Evolutionary conservation across 306 rosid species (phyloP), one percentile per base, ranked within the genome.

Genomic region (Vigna mungo): DNA sequence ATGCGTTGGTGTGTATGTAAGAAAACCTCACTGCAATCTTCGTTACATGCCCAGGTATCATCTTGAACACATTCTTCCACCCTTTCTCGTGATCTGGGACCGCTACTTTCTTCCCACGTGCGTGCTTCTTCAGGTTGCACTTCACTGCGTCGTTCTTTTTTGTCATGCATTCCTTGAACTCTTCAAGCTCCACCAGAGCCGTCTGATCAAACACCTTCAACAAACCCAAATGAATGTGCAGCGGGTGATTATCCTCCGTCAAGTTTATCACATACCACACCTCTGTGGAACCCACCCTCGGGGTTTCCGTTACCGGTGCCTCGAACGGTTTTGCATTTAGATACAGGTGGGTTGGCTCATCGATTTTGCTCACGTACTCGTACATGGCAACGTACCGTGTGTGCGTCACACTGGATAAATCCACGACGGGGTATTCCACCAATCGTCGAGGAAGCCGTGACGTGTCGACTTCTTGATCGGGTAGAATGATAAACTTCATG

Each of bases 1-100:
- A 84, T 20, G 80, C 44, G 43, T 93, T 89, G 0, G 88, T 59
- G 66, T 93, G 96, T 81, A 93, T 84, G 76, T 87, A 83, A 69
- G 89, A 71, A 86, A 93, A 93, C 21, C 93, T 84, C 56, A 89
- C 88, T 1, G 72, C 78, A 75, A 93, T 84, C 76, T 81, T 85
- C 0, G 96, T 93, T 25, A 91, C 87, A 4, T 9, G 43, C 7
- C 92, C 88, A 0, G 95, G 95, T 2, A 36, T 83, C 89, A 93
- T 89, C 91, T 93, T 93, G 82, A 66, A 93, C 75, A 93, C 98
- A 15, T 91, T 93, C 78, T 91, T 93, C 98, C 98, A 93, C 69
- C 98, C 96, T 41, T 76, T 89, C 88, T 93, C 98, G 0, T 91
- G 44, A 7, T 16, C 68, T 0, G 82, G 77, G 67, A 88, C 98